Percentiles rank a stretch among this genome's conserved stretches.
Conservation (phyloP, 2,329 filamentous ascomycete genomes). For the Colletotrichum sp. region DNA sequence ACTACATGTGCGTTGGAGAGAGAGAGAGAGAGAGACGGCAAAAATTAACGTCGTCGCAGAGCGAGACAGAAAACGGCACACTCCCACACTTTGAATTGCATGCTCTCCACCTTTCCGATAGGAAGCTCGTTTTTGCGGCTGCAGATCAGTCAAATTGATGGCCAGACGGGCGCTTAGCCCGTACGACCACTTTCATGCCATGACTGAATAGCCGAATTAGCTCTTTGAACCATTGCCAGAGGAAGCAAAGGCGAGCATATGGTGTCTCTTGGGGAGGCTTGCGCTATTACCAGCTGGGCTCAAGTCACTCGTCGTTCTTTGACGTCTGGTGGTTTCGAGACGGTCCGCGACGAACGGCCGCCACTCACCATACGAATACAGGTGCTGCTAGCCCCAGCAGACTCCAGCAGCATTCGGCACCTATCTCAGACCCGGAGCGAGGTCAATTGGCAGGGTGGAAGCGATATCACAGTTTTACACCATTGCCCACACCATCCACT, state of each 20-base stretch:
- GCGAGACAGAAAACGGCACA: background rate
- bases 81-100: background rate
- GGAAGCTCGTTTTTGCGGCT: constrained; percentile 7
- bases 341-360: constrained; percentile 2
- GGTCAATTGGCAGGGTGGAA: background rate
- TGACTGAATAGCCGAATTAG: background rate
- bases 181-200: background rate
- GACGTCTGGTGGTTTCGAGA: constrained; percentile 11
- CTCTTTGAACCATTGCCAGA: constrained; percentile 1
- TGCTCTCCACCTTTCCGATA: background rate
- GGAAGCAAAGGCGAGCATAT: background rate
- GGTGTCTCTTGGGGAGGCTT: background rate
- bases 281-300: background rate
- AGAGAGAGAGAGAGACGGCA: background rate
- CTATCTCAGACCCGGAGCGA: background rate
- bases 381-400: background rate
- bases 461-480: constrained; percentile 1
- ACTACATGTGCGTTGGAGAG: background rate
- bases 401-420: no score
- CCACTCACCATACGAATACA: background rate
- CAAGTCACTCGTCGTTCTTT: background rate
- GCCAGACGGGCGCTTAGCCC: constrained; percentile 12
- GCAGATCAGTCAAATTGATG: constrained; percentile 12
- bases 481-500: background rate
- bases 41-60: constrained; percentile 1